Evolutionary conservation across 179 eudicot genomes (phyloP), one percentile per base, ranked within the genome.

Genomic region (Camellia oleifera): DNA sequence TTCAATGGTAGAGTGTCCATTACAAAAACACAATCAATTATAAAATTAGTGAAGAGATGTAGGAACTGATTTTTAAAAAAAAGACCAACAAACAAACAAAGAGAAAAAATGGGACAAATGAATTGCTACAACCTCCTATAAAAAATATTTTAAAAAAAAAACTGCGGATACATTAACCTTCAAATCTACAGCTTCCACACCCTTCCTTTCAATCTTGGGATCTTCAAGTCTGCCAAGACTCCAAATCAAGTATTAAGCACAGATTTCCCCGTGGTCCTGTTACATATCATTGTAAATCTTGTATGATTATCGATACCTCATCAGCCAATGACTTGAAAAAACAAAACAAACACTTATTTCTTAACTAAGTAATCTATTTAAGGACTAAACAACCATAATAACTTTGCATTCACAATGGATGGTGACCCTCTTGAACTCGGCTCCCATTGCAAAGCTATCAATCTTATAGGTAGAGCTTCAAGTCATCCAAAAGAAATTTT

Each of bases 171-270:
- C 82, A 83, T 74, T 78, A 68, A 42, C 68, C 76, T 78, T 78
- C 84, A 75, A 86, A 65, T 85, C 88, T 87, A 82, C 89, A 81
- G 32, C 57, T 84, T 84, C 81, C 83, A 67, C 18, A 65, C 64
- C 46, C 63, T 57, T 26, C 68, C 57, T 72, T 75, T 26, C 64
- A 79, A 32, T 76, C 77, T 76, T 17, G 52, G 74, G 44, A 82
- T 72, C 60, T 60, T 72, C 61, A 48, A 48, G 52, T 48, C 52
- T 48, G 62, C 77, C 69, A 65, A 66, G 77, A 77, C 77, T 66
- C 72, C 81, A 54, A 62, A 73, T 80, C 18, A 32, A 80, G 77
- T 79, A 81, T 62, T 66, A 57, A 77, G 71, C 58, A 17, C 77
- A 72, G 78, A 8, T 70, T 74, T 75, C 45, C 78, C 81, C 4